Base-by-base conservation (phyloP, 352 stramenopile species). In the Pythium monospermum region DNA sequence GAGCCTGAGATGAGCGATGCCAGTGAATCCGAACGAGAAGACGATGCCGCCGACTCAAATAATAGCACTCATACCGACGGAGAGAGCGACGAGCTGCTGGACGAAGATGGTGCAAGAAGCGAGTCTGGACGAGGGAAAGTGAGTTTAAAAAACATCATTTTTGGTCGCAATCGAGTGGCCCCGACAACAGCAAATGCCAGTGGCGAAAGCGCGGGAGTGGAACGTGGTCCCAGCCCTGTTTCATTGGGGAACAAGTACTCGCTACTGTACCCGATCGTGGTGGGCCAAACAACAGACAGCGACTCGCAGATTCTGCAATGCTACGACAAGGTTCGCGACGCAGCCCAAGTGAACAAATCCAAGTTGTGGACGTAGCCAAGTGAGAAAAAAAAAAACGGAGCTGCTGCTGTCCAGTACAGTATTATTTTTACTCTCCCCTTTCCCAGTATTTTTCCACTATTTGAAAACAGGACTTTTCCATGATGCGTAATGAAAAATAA, bases 321-420 rank as follows among this genome's bases (percentile, higher is more conserved):
- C 8, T 58, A 41, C 21, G 55, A 58, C 13, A 42, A 45, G 2
- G 57, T 76, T 12, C 39, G 58, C 6, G 43, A 39, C 13, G 67
- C 64, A 1, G 67, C 67, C 6, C 52, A 76, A 42, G 66, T 71
- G 10, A 76, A 76, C 40, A 58, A 61, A 19, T 76, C 67, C 15
- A 76, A 76, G 30, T 45, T 73, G 1, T 76, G 67, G 67, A 61
- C 16, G n/a, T 73, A 40, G 21, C n/a, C n/a, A n/a, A n/a, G n/a
- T n/a, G n/a, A n/a, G n/a, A n/a, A n/a, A n/a, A n/a, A n/a, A n/a
- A n/a, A n/a, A n/a, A n/a, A n/a, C n/a, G n/a, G n/a, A n/a, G n/a
- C n/a, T n/a, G n/a, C n/a, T n/a, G n/a, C n/a, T n/a, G n/a, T n/a
- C n/a, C n/a, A n/a, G n/a, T n/a, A n/a, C n/a, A n/a, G n/a, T n/a